A percentile compares a stretch with the other conserved stretches of the same genome.
Conservation (phyloP, 306 rosid species). For the Geum urbanum region DNA sequence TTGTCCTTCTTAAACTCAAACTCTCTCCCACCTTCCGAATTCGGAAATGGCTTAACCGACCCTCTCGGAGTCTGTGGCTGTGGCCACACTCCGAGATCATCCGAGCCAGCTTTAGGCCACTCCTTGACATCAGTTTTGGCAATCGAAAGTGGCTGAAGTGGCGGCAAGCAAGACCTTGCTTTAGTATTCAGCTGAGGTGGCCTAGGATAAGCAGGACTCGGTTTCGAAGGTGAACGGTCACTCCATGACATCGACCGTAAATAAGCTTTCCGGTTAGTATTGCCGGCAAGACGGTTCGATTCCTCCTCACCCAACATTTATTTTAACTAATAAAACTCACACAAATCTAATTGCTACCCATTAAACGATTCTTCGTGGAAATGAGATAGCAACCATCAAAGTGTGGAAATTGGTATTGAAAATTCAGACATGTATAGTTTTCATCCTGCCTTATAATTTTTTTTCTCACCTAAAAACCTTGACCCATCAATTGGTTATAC, state of each 20-base stretch:
- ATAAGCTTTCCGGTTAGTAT: slow-evolving; percentile 34
- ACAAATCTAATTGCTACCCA: slow-evolving; percentile 33
- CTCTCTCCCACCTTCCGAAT: slow-evolving; percentile 39
- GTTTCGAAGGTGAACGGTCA: slow-evolving; percentile 59
- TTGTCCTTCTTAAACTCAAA: slow-evolving; percentile 72
- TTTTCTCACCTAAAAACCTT: slow-evolving; percentile 67
- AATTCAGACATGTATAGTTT: slow-evolving; percentile 30
- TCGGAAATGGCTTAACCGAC: slow-evolving; percentile 19
- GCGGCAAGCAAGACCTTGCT: slow-evolving; percentile 56
- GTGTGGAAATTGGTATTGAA: slow-evolving; percentile 25
- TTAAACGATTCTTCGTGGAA: slow-evolving; percentile 36
- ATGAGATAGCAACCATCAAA: slow-evolving; percentile 17
- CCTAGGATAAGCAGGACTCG: slow-evolving; percentile 29
- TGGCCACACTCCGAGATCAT: slow-evolving; percentile 89
- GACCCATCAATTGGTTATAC: slow-evolving; percentile 36
- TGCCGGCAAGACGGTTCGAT: slow-evolving; percentile 32
- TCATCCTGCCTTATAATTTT: background rate
- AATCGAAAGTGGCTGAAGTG: slow-evolving; percentile 81
- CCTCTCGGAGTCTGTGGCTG: slow-evolving; percentile 77
- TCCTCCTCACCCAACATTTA: slow-evolving; percentile 60
- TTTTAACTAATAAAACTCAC: background rate
- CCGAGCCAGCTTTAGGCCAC: slow-evolving; percentile 92
- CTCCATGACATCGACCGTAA: slow-evolving; percentile 82
- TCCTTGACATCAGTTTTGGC: slow-evolving; percentile 43
- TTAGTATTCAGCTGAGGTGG: slow-evolving; percentile 39